phyloP scores from a whole-genome alignment of 2,329 filamentous ascomycete species.

The Curvularia lunata region DNA sequence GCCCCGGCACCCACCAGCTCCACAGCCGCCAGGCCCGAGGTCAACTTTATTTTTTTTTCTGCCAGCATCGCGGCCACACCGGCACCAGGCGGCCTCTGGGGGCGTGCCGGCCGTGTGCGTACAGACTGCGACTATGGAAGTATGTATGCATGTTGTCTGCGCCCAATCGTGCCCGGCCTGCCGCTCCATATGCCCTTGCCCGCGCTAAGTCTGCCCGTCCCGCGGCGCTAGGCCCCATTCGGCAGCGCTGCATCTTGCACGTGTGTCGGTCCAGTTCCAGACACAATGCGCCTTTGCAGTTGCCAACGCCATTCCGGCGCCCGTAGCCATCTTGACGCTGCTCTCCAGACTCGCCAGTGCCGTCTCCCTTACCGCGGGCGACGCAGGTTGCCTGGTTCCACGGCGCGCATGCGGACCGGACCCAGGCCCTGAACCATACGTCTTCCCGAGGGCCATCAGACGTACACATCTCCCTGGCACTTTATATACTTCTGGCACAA shows the following conservation, averaged over 20 bases:
- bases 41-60: neutral
- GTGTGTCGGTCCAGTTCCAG: constrained; percentile 8
- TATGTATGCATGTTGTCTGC: neutral
- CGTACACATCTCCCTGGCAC: too few relatives aligned
- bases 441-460: too few relatives aligned
- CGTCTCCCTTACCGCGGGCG: neutral
- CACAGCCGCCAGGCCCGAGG: neutral
- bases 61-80: too few relatives aligned
- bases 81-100: too few relatives aligned
- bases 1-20: neutral
- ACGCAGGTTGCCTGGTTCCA: neutral
- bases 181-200: constrained; percentile 11
- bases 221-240: constrained; percentile 6
- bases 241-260: constrained; percentile 4
- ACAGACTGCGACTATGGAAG: neutral
- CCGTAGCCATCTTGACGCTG: neutral
- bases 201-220: constrained; percentile 18
- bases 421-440: too few relatives aligned
- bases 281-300: neutral
- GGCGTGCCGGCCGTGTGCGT: too few relatives aligned
- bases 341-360: neutral
- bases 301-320: neutral
- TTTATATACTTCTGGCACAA: neutral
- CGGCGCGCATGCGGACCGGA: too few relatives aligned
- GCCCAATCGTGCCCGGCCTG: constrained; percentile 5